Base-by-base conservation (phyloP, 805 yeast genomes). In the Ascoidea rubescens region DNA sequence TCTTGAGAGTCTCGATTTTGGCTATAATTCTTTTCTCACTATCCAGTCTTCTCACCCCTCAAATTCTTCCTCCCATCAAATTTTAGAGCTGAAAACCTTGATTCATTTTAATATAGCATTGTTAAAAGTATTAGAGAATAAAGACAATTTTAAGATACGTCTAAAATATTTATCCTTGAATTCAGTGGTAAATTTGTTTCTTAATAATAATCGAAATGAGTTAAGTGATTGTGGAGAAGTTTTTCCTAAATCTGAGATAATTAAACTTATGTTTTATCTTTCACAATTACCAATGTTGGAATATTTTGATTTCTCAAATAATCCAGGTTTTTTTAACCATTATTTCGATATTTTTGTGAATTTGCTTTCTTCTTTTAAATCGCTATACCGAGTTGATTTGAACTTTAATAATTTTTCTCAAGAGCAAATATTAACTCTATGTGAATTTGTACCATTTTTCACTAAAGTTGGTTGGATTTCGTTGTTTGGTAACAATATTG, bases 291-390 rank as follows among this genome's bases (percentile, higher is more conserved):
- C 81, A 21, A 69, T 73, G 48, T 71, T 90, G 58, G 75, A 75
- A 58, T 86, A 82, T 62, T 68, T 90, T 53, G 97, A 90, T 64
- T 59, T 90, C 31, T 86, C 95, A 7, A 79, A 83, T 57, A 90
- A 89, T 64, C 80, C 82, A 17, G 71, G 71, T 50, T 65, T 90
- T 14, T 87, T 89, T 65, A 48, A 51, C 30, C 17, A 47, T 31
- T 46, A 55, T 33, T 33, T 50, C 17, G 52, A 49, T 5, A 32
- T 51, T n/a, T 53, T 55, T 50, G 47, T 47, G 1, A 31, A 56
- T 8, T 50, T 55, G 28, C 44, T 90, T 49, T 96, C 96, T 1
- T 67, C 79, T n/a, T 83, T 83, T 64, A 78, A 77, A 5, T 72
- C 73, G 49, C 66, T 90, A 57, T 64, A 77, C 0, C 71, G 96